Evolutionary conservation across 208 protist genomes (phyloP).

Genomic region (Angomonas desouzai): DNA sequence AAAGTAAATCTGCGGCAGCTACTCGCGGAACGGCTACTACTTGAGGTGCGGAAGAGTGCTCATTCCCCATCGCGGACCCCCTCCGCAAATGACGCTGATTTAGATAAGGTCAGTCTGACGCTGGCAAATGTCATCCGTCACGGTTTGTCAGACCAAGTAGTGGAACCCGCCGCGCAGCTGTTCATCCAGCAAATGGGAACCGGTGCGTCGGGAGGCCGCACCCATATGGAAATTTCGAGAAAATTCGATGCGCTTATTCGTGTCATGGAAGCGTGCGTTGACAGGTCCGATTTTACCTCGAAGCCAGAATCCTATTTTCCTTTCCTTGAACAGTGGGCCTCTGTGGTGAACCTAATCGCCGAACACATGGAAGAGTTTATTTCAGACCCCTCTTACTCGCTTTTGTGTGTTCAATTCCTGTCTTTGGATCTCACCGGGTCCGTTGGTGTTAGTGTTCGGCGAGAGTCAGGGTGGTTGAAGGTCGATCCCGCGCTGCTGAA

Average conservation of each 20-base stretch:
- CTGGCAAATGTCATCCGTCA: constrained; percentile 66
- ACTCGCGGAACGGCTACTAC: neutral
- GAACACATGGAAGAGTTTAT: constrained; percentile 31
- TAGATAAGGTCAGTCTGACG: constrained; percentile 57
- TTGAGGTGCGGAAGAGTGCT: neutral
- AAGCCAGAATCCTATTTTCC: constrained; percentile 9
- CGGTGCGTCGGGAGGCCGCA: neutral
- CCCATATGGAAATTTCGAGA: neutral
- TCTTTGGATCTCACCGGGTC: constrained; percentile 26
- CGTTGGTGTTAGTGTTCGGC: neutral
- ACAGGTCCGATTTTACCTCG: constrained; percentile 18
- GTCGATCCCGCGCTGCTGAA: constrained; percentile 29
- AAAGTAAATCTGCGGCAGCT: neutral
- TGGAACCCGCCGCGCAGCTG: constrained; percentile 2
- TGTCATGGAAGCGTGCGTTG: constrained; percentile 60
- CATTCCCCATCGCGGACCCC: constrained; percentile 10
- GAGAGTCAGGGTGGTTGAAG: constrained; percentile 13
- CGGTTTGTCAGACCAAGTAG: constrained; percentile 32
- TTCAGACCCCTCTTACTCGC: constrained; percentile 27
- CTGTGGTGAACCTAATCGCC: constrained; percentile 39
- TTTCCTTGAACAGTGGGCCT: constrained; percentile 34
- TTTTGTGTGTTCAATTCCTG: constrained; percentile 49
- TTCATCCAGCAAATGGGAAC: neutral
- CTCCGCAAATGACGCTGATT: constrained; percentile 16
- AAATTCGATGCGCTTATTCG: constrained; percentile 40